Evolutionary conservation across 768 basidiomycete genomes (phyloP), one percentile per base, ranked within the genome.

Genomic region (Hortiboletus campestris): DNA sequence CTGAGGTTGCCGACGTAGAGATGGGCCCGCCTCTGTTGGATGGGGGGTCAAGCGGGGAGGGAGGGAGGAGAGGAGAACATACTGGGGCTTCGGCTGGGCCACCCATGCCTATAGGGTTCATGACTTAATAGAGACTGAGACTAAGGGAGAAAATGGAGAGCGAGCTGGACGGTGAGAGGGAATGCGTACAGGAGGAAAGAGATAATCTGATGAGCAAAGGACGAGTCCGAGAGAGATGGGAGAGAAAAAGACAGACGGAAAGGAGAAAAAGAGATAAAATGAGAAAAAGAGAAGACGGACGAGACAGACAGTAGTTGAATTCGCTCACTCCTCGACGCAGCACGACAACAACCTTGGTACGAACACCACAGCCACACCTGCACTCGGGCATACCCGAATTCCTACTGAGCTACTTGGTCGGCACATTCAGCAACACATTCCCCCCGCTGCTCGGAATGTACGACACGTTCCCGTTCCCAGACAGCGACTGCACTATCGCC

Each of bases 1-100:
- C 91, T 94, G 72, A 99, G 80, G 75, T 98, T 98, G 59, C 97
- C 97, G 74, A 99, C 92, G 73, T 99, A 99, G 65, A 99, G 88
- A 79, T 99, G 97, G 63, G 97, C 95, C 64, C 94, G 84, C 74
- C 90, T 83, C 89, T 91, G 73, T 48, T 52, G 63, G 53, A 56
- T 41, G 56, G 54, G 55, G 43, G 39, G 53, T 52, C 32, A 56
- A 44, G 19, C 0, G 14, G 29, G 41, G 32, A 32, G 35, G 4
- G 17, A 5, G n/a, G 29, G 29, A 25, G 12, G 6, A 9, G 9
- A 10, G 38, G 40, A 12, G 46, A 49, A 80, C 85, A 65, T 74
- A 91, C 88, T 72, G 88, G 85, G 70, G 89, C 87, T 76, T 91
- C 89, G 65, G 88, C 86, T 46, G 82, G 72, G 69, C 78, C 68